phyloP scores from a whole-genome alignment of 306 rosid genomes.

The Sesbania bispinosa region DNA sequence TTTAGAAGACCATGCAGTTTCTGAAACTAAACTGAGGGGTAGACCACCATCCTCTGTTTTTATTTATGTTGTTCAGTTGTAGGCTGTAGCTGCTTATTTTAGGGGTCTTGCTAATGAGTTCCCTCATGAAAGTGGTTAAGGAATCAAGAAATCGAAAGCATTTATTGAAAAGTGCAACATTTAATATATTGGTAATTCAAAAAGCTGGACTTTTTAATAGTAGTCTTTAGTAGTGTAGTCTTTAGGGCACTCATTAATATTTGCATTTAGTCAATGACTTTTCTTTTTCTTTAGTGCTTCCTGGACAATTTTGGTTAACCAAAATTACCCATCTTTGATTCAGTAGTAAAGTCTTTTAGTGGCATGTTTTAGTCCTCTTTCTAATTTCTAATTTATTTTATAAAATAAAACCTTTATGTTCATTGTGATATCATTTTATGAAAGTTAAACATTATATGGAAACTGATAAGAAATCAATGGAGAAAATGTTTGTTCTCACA shows the following conservation, averaged over 20 bases:
- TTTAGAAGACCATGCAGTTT: not conserved
- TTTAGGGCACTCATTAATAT: too few relatives aligned
- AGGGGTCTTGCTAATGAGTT: too few relatives aligned
- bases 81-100: not conserved
- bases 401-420: not conserved
- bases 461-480: not conserved
- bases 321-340: not conserved
- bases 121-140: too few relatives aligned
- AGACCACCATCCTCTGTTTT: not conserved
- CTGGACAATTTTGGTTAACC: not conserved
- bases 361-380: not conserved
- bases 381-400: not conserved
- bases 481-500: not conserved
- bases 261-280: not conserved
- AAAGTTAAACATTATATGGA: not conserved
- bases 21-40: not conserved
- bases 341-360: constrained; percentile 5
- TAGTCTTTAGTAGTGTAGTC: too few relatives aligned
- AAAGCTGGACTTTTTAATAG: too few relatives aligned
- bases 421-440: not conserved
- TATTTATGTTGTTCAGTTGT: not conserved
- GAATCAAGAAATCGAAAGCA: too few relatives aligned
- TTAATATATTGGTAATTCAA: too few relatives aligned
- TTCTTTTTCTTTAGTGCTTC: not conserved
- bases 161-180: too few relatives aligned